Evolutionary conservation across 2,329 filamentous ascomycete species (phyloP).

Genomic region (Clonostachys rhizophaga): DNA sequence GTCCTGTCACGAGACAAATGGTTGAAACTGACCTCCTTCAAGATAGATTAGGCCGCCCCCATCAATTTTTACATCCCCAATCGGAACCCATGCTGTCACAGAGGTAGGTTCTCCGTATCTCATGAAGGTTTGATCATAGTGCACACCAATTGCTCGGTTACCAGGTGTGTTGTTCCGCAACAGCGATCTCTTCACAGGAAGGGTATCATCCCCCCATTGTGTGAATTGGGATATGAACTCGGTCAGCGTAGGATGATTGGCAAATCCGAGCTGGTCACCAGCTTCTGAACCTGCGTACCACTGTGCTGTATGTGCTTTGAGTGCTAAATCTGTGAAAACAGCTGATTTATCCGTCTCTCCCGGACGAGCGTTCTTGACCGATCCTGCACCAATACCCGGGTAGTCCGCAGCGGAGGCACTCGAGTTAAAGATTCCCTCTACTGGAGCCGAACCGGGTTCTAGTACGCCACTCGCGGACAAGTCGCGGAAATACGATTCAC

Average conservation of each 20-base stretch:
- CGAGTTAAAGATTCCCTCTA: slow-evolving; percentile 44
- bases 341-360: slow-evolving; percentile 22
- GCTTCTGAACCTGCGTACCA: slow-evolving; percentile 30
- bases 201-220: slow-evolving; percentile 45
- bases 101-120: slow-evolving; percentile 47
- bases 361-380: slow-evolving; percentile 36
- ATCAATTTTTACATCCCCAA: slow-evolving; percentile 45
- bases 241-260: slow-evolving; percentile 42
- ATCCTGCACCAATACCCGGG: slow-evolving; percentile 41
- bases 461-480: slow-evolving; percentile 51
- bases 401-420: slow-evolving; percentile 8
- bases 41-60: slow-evolving; percentile 57
- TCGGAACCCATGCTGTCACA: slow-evolving; percentile 53
- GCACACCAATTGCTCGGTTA: slow-evolving; percentile 53
- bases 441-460: slow-evolving; percentile 41
- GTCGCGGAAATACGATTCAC: slow-evolving; percentile 47
- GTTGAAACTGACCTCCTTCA: slow-evolving; percentile 30
- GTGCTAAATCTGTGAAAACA: slow-evolving; percentile 28
- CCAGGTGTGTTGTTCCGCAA: slow-evolving; percentile 52
- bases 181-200: slow-evolving; percentile 35
- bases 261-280: slow-evolving; percentile 29
- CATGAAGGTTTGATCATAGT: slow-evolving; percentile 57
- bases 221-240: slow-evolving; percentile 46
- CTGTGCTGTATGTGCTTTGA: slow-evolving; percentile 45
- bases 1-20: not conserved